Evolutionary conservation across 176 grass and related monocot species (phyloP), one percentile per base, ranked within the genome.

Genomic region (Aegilops longissima): DNA sequence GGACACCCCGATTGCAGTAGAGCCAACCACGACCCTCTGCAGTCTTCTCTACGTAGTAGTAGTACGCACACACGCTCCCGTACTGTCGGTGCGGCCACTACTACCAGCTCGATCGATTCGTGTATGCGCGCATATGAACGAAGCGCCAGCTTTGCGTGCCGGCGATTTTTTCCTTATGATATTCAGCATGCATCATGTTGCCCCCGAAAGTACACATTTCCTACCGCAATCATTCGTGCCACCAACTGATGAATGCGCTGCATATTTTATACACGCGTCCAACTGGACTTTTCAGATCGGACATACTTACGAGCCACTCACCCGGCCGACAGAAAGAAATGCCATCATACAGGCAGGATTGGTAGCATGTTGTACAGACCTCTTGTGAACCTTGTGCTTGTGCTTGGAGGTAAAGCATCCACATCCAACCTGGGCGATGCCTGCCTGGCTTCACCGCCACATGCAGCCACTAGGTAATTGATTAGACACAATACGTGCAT

Each of bases 1-100:
- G 21, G 85, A 91, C 89, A 24, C 9, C 14, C 67, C 21, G 85
- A 70, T 68, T 61, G 75, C 27, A 49, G 67, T 84, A 80, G 35
- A 74, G 12, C 39, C 39, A 74, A 74, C 71, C 71, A 75, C 24
- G 54, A 59, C 29, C 2, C 7, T 30, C 54, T 27, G 27, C 27
- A 27, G 27, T 27, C 27, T 27, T 27, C 27, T 27, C 27, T 27
- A 27, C 27, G 27, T 27, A 27, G 27, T 27, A 27, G 27, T 27
- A 1, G 27, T 27, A 27, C 52, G 4, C 35, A 36, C 35, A 6
- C 52, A 20, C 51, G 2, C 51, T 16, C 14, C 5, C 52, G 3
- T 59, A 59, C 56, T 59, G 56, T 59, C 56, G 56, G 56, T 59
- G 52, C 51, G 16, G 2, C 45, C 12, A 12, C 44, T 51, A 3